A percentile compares a stretch with the other conserved stretches of the same genome.
phyloP scores from a whole-genome alignment of 2,329 filamentous ascomycete species.

The Pyrenochaeta sp. region DNA sequence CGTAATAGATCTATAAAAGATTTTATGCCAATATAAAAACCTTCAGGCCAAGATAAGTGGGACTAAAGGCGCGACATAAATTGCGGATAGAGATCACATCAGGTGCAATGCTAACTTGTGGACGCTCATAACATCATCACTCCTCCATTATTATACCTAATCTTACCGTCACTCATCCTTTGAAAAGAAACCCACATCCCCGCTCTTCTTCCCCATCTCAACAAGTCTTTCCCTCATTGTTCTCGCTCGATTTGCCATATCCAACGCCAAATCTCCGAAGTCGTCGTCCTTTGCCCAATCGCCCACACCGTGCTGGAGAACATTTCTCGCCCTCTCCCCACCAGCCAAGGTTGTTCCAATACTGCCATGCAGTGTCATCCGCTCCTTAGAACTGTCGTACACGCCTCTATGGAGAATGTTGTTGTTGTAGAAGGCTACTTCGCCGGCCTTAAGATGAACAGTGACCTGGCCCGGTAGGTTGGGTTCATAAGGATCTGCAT shows the following conservation, averaged over 20 bases:
- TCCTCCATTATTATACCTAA: no score
- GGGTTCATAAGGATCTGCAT: slow-evolving; percentile 70
- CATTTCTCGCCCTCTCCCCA: slow-evolving; percentile 70
- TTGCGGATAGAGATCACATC: no score
- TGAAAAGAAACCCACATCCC: slow-evolving; percentile 66
- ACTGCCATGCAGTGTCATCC: slow-evolving; percentile 77
- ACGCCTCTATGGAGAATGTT: slow-evolving; percentile 82
- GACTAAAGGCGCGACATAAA: no score
- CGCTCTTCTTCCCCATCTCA: slow-evolving; percentile 67
- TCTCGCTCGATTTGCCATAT: slow-evolving; percentile 66
- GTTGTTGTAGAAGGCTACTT: slow-evolving; percentile 89
- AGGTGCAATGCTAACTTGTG: no score
- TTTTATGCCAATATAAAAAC: no score
- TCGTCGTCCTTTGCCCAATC: slow-evolving; percentile 69
- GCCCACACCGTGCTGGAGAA: slow-evolving; percentile 77
- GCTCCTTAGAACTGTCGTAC: slow-evolving; percentile 67
- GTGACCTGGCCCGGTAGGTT: slow-evolving; percentile 69
- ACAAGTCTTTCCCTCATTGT: slow-evolving; percentile 71
- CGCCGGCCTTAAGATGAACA: slow-evolving; percentile 74
- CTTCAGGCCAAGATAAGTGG: no score
- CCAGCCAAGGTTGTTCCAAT: slow-evolving; percentile 69
- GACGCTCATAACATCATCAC: no score
- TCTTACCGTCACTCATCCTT: slow-evolving; percentile 48
- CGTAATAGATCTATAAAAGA: no score
- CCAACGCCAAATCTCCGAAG: slow-evolving; percentile 67